These are phyloP conservation scores for Lachancea meyersii DNA, from an alignment of 805 yeast species.

Conservation along the genomic window DNA sequence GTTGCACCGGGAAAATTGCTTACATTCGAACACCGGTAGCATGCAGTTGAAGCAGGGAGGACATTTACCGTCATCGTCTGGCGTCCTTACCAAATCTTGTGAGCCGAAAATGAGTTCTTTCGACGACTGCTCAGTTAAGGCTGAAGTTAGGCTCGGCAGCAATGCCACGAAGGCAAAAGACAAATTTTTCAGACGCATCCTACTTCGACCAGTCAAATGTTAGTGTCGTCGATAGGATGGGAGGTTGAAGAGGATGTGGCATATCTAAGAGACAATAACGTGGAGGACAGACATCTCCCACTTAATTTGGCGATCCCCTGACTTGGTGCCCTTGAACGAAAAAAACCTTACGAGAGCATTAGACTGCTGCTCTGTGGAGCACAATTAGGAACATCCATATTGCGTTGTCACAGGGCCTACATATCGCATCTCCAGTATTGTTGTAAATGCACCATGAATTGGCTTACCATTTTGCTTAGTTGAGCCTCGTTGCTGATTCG, in stretches of 20 bases:
- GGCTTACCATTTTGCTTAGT: too few relatives aligned
- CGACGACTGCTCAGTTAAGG: background rate
- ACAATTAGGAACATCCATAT: too few relatives aligned
- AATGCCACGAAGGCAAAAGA: background rate
- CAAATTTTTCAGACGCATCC: background rate
- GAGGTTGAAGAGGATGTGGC: too few relatives aligned
- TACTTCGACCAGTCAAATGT: background rate
- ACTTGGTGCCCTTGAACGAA: background rate
- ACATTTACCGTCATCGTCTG: conserved; percentile 33
- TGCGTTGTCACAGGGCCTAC: too few relatives aligned
- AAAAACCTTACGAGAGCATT: too few relatives aligned
- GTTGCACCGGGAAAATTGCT: conserved; percentile 86
- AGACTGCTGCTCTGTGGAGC: too few relatives aligned
- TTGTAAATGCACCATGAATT: too few relatives aligned
- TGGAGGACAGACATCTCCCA: too few relatives aligned
- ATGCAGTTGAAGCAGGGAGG: conserved; percentile 96
- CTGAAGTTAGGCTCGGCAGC: background rate
- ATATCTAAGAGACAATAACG: too few relatives aligned
- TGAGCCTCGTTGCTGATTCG: too few relatives aligned
- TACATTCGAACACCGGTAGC: conserved; percentile 82
- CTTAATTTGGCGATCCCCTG: background rate
- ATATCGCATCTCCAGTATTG: too few relatives aligned
- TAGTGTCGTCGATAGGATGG: too few relatives aligned
- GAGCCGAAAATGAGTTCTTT: background rate
- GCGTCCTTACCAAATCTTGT: background rate